phyloP scores from a whole-genome alignment of 1,284 basidiomycete genomes.

The Cryptococcus sp. region DNA sequence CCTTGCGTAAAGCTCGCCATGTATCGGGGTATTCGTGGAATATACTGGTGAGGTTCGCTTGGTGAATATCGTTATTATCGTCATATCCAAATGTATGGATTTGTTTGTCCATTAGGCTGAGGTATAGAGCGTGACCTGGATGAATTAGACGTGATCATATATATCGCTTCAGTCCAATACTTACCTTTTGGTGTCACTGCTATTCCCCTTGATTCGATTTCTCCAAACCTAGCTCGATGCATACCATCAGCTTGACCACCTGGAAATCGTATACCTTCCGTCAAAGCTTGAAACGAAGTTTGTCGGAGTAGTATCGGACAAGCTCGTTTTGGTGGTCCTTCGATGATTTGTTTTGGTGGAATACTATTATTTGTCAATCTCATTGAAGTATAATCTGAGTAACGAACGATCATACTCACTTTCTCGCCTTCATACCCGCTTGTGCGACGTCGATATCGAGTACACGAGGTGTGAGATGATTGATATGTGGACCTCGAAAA shows the following conservation, averaged over 20 bases:
- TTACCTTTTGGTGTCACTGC: slow-evolving; percentile 45
- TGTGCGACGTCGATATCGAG: slow-evolving; percentile 50
- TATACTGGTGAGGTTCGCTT: slow-evolving; percentile 23
- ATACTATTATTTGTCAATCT: slow-evolving; percentile 26
- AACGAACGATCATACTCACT: slow-evolving; percentile 11
- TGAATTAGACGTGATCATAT: slow-evolving; percentile 1
- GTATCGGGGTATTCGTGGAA: slow-evolving; percentile 37
- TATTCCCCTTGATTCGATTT: slow-evolving; percentile 49
- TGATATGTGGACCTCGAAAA: slow-evolving; percentile 50
- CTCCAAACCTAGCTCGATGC: slow-evolving; percentile 50
- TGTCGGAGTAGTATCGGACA: slow-evolving; percentile 48
- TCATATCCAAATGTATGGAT: slow-evolving; percentile 5
- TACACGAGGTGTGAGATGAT: slow-evolving; percentile 50
- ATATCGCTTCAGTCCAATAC: not conserved
- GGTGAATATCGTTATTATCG: slow-evolving; percentile 38
- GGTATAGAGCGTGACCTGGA: slow-evolving; percentile 33
- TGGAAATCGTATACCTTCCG: slow-evolving; percentile 44
- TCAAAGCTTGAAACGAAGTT: slow-evolving; percentile 48
- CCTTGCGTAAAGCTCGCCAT: slow-evolving; percentile 24
- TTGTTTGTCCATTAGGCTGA: slow-evolving; percentile 11
- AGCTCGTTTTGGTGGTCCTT: slow-evolving; percentile 42
- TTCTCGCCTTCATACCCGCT: slow-evolving; percentile 39
- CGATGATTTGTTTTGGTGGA: slow-evolving; percentile 47
- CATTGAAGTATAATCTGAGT: no score
- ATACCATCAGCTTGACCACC: slow-evolving; percentile 20